Evolutionary conservation across 495 filamentous ascomycete genomes (phyloP), one percentile per base, ranked within the genome.

Genomic region (Neurospora sp.): DNA sequence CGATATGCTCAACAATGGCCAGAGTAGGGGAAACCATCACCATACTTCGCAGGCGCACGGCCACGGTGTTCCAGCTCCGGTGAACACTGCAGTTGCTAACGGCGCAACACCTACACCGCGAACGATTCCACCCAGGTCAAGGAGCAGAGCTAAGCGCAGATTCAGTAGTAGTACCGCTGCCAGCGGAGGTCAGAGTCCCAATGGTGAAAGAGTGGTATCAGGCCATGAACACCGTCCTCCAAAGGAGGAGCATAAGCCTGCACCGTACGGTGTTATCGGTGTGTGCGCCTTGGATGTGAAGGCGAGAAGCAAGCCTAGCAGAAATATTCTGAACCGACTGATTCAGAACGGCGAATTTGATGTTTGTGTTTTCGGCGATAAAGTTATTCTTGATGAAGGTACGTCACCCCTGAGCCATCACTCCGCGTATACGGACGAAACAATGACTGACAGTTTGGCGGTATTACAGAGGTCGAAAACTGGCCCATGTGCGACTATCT

Each of bases 281-380:
- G 93, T 99, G 18, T 99, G 96, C 81, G 96, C 96, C 8, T 83
- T 99, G 71, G 96, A 99, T 85, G 87, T 93, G 72, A 99, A 99
- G 83, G 96, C 96, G 42, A 88, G 96, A 74, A 97, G 94, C 86
- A 98, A 97, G 83, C 96, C 96, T 5, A 96, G 94, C 77, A 87
- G 96, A 72, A 98, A 97, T 76, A 98, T 98, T 72, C 83, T 99
- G 54, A 98, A 96, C 71, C 90, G 93, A 40, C 85, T 99, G 54
- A 93, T 97, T 72, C 87, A 92, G 35, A 93, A 94, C 71, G 91
- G 93, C 72, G 94, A 97, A 74, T 98, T 98, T 76, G 94, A 99
- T 77, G 93, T 97, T 35, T 90, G 95, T 41, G 93, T 99, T 5
- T 99, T 99, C 83, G 96, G 96, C 42, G 96, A 99, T 81, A 99